phyloP scores from a whole-genome alignment of 1,284 basidiomycete species.

The Phellopilus nigrolimitatus region DNA sequence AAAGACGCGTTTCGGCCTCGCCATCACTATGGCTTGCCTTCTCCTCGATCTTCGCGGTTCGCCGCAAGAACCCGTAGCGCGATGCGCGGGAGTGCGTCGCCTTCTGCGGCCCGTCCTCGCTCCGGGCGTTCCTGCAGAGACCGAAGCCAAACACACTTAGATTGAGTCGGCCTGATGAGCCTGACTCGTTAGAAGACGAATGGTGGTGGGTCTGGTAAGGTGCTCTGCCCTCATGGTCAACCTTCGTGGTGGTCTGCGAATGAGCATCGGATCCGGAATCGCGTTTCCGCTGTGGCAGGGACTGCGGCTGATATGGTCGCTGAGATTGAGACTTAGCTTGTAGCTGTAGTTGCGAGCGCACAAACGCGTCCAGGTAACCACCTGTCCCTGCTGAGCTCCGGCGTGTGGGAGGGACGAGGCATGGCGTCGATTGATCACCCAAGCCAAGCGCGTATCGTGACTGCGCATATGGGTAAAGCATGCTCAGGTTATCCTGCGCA shows the following conservation, averaged over 20 bases:
- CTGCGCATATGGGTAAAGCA: conserved; percentile 14
- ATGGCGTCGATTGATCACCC: conserved; percentile 8
- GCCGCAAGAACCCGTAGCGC: conserved; percentile 12
- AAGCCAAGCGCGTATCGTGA: conserved; percentile 13
- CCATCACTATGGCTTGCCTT: not conserved
- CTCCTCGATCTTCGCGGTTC: conserved; percentile 6
- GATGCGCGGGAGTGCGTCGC: conserved; percentile 1
- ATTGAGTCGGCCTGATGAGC: conserved; percentile 1
- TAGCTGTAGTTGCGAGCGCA: conserved; percentile 5
- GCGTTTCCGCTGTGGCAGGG: not conserved
- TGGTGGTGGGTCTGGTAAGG: not conserved
- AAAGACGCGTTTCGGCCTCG: not conserved
- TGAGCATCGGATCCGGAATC: not conserved
- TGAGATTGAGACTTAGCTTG: not conserved
- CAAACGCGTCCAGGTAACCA: conserved; percentile 8
- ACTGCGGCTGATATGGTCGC: not conserved
- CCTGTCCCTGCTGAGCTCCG: conserved; percentile 18
- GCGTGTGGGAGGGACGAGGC: conserved; percentile 3
- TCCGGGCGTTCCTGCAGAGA: conserved; percentile 2
- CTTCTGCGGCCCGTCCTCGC: not conserved
- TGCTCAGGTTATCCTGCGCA: conserved; percentile 11
- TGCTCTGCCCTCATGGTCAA: not conserved
- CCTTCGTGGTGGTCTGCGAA: not conserved
- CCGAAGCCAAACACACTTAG: conserved; percentile 1
- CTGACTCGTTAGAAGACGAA: conserved; percentile 6